Evolutionary conservation across 1,284 basidiomycete genomes (phyloP), one percentile per base, ranked within the genome.

Genomic region (Sparassis latifolia): DNA sequence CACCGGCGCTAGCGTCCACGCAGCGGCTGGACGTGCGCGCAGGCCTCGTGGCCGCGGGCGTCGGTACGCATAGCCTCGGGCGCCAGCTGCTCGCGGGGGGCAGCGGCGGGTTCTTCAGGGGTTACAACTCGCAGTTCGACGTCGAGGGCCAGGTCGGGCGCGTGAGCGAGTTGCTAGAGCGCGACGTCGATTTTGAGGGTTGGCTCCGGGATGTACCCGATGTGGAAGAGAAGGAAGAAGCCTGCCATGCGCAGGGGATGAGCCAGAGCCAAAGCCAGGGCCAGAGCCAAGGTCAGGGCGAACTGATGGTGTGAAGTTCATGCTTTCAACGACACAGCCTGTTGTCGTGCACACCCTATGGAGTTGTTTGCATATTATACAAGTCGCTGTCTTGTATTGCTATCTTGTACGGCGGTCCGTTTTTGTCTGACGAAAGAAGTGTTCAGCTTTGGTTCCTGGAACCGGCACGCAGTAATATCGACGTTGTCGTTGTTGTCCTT

Each of bases 71-170:
- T 51, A 49, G 39, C 44, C 48, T n/a, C 37, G 47, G 55, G 51
- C 20, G 55, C 30, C 43, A 47, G 37, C 28, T 29, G 42, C 54
- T 59, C 52, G 43, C 51, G 45, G 59, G 53, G 44, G 59, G 60
- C 50, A 59, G 60, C 45, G 65, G 63, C 27, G 30, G 62, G 33
- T 58, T 68, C 49, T 66, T 61, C 38, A 61, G 69, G 62, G 69
- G 66, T 0, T 75, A 69, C 52, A 73, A 68, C 48, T 75, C 75
- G n/a, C 76, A 76, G 56, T 73, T 73, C 50, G 73, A 78, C 53
- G 65, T 76, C 3, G 75, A 76, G 54, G 67, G 64, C 10, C 65
- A 69, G 47, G 64, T 75, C 38, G 68, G 69, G 40, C 63, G 64
- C 52, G 69, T 75, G 10, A 73, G 65, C 47, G 72, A 71, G 54